These are phyloP conservation scores for Cyamopsis tetragonoloba DNA, from an alignment of 306 rosid genomes.

Conservation along the genomic window DNA sequence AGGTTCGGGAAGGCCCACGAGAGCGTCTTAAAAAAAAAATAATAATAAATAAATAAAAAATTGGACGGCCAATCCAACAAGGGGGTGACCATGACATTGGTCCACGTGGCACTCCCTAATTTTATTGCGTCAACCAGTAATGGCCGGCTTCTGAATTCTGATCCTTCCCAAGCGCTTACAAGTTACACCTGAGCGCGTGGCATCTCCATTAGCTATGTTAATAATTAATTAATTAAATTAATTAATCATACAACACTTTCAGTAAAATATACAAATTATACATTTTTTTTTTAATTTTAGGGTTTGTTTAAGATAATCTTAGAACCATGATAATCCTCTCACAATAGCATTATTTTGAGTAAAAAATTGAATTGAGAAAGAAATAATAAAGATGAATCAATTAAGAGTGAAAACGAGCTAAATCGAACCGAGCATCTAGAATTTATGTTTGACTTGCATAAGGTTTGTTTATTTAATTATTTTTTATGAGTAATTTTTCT, in stretches of 20 bases:
- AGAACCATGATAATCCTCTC: too few relatives aligned
- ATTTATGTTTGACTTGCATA: too few relatives aligned
- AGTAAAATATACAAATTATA: neutral
- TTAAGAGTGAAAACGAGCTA: too few relatives aligned
- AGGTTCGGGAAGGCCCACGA: slow-evolving; percentile 56
- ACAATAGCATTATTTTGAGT: too few relatives aligned
- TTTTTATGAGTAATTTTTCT: too few relatives aligned
- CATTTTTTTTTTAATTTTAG: neutral
- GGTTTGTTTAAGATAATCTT: too few relatives aligned
- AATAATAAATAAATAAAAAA: too few relatives aligned
- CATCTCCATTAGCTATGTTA: neutral
- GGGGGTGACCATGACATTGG: neutral
- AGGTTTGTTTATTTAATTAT: too few relatives aligned
- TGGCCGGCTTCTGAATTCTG: slow-evolving; percentile 7
- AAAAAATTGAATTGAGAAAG: too few relatives aligned
- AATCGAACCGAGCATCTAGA: too few relatives aligned
- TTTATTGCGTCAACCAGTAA: neutral
- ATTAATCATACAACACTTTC: neutral
- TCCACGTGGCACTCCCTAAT: slow-evolving; percentile 24
- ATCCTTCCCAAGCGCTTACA: neutral
- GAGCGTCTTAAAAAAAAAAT: slow-evolving; percentile 28
- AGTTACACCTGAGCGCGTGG: slow-evolving; percentile 37
- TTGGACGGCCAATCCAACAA: slow-evolving; percentile 1
- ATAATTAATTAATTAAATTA: too few relatives aligned
- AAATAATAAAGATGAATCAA: too few relatives aligned